phyloP scores from a whole-genome alignment of 2,329 filamentous ascomycete species.

The Hymenoscyphus repandus region DNA sequence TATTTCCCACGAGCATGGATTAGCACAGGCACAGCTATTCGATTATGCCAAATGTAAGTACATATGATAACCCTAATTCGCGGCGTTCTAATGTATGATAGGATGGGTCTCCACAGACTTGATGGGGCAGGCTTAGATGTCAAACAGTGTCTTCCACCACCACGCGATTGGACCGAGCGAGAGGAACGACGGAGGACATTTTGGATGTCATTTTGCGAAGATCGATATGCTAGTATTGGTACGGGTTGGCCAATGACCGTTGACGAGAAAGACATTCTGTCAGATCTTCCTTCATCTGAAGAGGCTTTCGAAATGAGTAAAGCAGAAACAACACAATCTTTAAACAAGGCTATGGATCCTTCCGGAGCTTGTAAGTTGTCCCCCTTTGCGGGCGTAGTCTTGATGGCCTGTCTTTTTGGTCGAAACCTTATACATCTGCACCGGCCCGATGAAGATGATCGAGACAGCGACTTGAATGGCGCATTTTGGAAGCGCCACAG shows the following conservation, averaged over 20 bases:
- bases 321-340: slow-evolving; percentile 63
- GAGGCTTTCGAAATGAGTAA: slow-evolving; percentile 79
- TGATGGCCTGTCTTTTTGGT: slow-evolving; percentile 87
- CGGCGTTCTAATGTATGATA: slow-evolving; percentile 51
- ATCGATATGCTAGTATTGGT: slow-evolving; percentile 90
- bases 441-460: slow-evolving; percentile 74
- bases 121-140: slow-evolving; percentile 82
- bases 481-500: slow-evolving; percentile 95
- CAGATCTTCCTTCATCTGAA: slow-evolving; percentile 77
- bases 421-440: slow-evolving; percentile 89
- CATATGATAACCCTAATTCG: slow-evolving; percentile 42
- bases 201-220: slow-evolving; percentile 88
- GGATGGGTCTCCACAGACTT: slow-evolving; percentile 86
- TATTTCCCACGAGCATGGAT: slow-evolving; percentile 95
- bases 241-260: slow-evolving; percentile 96
- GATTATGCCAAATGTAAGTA: slow-evolving; percentile 74
- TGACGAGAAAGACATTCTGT: slow-evolving; percentile 86
- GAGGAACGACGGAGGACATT: slow-evolving; percentile 91
- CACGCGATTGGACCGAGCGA: slow-evolving; percentile 88
- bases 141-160: slow-evolving; percentile 81
- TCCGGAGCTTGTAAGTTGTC: slow-evolving; percentile 71
- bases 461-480: slow-evolving; percentile 82
- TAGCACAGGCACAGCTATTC: slow-evolving; percentile 76
- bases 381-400: slow-evolving; percentile 70
- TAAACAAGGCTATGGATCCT: slow-evolving; percentile 65